phyloP scores from a whole-genome alignment of 208 protist genomes.

The Acanthamoeba sp. region DNA sequence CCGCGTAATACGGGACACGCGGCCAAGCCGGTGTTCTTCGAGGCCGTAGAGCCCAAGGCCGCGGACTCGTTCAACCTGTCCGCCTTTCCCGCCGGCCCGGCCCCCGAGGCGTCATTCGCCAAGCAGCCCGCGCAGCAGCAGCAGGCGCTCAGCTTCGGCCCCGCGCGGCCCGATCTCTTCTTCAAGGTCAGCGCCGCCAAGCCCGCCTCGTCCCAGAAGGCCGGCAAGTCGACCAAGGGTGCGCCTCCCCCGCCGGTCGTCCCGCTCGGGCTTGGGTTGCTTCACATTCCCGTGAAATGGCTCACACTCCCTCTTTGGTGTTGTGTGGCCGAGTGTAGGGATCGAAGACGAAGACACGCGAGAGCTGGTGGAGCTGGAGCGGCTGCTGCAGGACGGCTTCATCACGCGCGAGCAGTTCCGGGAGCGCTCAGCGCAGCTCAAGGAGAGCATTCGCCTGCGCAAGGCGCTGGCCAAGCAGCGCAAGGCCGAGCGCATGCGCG shows the following conservation, averaged over 20 bases:
- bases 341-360: neutral
- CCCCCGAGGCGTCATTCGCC: neutral
- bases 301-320: too few relatives aligned
- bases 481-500: neutral
- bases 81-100: neutral
- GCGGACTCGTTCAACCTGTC: neutral
- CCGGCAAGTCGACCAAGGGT: neutral
- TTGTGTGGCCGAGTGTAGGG: neutral
- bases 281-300: too few relatives aligned
- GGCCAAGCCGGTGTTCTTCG: constrained; percentile 10
- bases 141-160: too few relatives aligned
- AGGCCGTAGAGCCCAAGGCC: neutral
- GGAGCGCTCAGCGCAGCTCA: neutral
- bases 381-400: constrained; percentile 6
- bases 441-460: constrained; percentile 16
- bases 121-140: too few relatives aligned
- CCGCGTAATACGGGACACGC: neutral
- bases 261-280: neutral
- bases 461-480: constrained; percentile 21
- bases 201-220: neutral
- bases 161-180: neutral
- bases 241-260: neutral
- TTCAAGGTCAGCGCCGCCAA: neutral
- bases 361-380: constrained; percentile 1
- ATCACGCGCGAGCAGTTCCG: neutral